Evolutionary conservation across 257 asterid genomes (phyloP).

Genomic region (Forsythia viridissima): DNA sequence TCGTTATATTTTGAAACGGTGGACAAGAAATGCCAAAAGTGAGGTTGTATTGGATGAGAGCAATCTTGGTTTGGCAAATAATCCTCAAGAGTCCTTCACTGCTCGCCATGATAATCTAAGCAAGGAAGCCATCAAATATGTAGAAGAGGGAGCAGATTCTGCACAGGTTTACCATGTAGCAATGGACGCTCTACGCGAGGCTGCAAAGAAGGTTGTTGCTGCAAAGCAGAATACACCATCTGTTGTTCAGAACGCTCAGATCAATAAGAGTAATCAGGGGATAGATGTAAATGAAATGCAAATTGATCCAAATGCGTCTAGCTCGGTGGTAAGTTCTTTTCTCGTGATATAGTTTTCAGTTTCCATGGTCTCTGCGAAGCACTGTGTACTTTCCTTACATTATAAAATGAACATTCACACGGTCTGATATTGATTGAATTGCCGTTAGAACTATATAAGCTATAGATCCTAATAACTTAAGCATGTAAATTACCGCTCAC

Average conservation of each 20-base stretch:
- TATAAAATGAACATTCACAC: background rate
- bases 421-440: background rate
- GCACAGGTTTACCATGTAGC: conserved; percentile 57
- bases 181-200: conserved; percentile 76
- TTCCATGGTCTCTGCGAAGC: background rate
- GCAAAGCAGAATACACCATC: conserved; percentile 39
- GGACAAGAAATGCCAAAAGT: conserved; percentile 94
- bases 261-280: conserved; percentile 28
- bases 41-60: conserved; percentile 66
- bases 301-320: background rate
- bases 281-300: conserved; percentile 56
- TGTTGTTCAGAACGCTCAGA: background rate
- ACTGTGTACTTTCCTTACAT: conserved; percentile 17
- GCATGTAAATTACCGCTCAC: background rate
- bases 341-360: background rate
- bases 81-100: conserved; percentile 89
- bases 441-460: too few relatives aligned
- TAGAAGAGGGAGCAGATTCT: conserved; percentile 79
- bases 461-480: too few relatives aligned
- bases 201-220: conserved; percentile 59
- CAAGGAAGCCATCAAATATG: conserved; percentile 82
- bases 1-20: conserved; percentile 74
- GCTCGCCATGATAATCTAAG: conserved; percentile 80
- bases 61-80: conserved; percentile 48
- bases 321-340: background rate